Base-by-base conservation (phyloP, 1,139 yeast genomes). In the Kodamaea fungicola region DNA sequence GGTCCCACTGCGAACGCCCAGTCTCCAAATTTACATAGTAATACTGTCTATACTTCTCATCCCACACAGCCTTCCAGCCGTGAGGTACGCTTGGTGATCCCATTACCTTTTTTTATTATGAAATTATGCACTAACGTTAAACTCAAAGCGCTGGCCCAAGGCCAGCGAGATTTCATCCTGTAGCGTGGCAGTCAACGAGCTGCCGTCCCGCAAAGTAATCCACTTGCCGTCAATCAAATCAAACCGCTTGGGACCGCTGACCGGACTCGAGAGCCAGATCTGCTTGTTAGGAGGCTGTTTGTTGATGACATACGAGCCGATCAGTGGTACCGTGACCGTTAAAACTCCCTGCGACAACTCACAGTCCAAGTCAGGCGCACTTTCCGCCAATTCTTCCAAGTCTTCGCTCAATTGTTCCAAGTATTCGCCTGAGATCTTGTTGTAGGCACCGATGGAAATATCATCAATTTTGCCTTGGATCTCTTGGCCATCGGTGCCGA, bases 221-320 rank as follows among this genome's bases (percentile, higher is more conserved):
- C 90, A 82, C 40, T 64, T 62, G 5, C 80, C 79, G 24, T 68
- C 61, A 32, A 78, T 65, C 48, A 71, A 67, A 54, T 82, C 89
- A 53, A 76, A 67, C 40, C 77, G 52, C 54, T 87, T 86, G 8
- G 97, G 97, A 0, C 97, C 97, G n/a, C 94, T 84, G 4, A 86
- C 54, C 0, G 97, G 97, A 29, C 95, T 84, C 43, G 94, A 80
- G 38, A 88, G 72, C 97, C 97, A 89, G 30, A 89, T 82, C 58
- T 89, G 97, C 59, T 83, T 83, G 60, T 87, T 89, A 2, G 96
- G 95, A 1, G 97, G 96, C 62, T 90, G 96, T 55, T 87, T 87
- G 64, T 89, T 90, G 50, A 90, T 80, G 25, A 89, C 95, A 57
- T 89, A 89, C 2, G 90, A 77, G 2, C 96, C 96, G 27, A 69